Evolutionary conservation across 164 flowering plant genomes (phyloP).

Genomic region (Magnolia changhungtana): DNA sequence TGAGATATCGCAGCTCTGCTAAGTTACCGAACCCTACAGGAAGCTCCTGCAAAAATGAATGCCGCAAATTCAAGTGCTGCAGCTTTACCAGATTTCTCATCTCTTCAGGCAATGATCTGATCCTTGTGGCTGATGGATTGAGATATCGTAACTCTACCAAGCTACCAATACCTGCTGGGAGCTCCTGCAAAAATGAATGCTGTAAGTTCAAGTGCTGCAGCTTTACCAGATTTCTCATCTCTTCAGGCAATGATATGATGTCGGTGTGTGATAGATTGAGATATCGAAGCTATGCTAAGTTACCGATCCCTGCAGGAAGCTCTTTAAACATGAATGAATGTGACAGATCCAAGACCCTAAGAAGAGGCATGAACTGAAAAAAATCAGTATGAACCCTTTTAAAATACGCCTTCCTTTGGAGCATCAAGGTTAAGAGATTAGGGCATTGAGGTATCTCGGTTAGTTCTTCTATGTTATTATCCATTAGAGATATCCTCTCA

Average conservation of each 20-base stretch:
- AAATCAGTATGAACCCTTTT: not conserved
- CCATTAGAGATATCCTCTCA: constrained; percentile 14
- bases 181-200: not conserved
- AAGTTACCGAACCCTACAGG: too few relatives aligned
- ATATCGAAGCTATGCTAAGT: constrained; percentile 12
- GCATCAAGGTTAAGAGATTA: constrained; percentile 18
- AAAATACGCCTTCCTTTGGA: constrained; percentile 3
- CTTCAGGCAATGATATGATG: constrained; percentile 5
- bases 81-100: too few relatives aligned
- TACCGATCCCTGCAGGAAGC: too few relatives aligned
- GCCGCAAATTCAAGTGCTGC: too few relatives aligned
- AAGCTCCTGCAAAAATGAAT: too few relatives aligned
- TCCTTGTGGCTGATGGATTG: not conserved
- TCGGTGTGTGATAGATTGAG: constrained; percentile 6
- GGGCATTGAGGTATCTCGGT: constrained; percentile 12
- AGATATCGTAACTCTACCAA: constrained; percentile 14
- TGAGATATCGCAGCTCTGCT: too few relatives aligned
- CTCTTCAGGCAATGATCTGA: too few relatives aligned
- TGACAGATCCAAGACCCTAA: constrained; percentile 19
- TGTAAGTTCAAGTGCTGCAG: constrained; percentile 6
- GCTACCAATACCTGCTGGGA: constrained; percentile 6
- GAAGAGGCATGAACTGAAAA: constrained; percentile 9
- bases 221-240: constrained; percentile 1
- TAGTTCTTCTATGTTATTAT: not conserved
- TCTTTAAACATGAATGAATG: too few relatives aligned